Evolutionary conservation across 192 early-diverging fungal genomes (phyloP).

Genomic region (Spinellus fusiger): DNA sequence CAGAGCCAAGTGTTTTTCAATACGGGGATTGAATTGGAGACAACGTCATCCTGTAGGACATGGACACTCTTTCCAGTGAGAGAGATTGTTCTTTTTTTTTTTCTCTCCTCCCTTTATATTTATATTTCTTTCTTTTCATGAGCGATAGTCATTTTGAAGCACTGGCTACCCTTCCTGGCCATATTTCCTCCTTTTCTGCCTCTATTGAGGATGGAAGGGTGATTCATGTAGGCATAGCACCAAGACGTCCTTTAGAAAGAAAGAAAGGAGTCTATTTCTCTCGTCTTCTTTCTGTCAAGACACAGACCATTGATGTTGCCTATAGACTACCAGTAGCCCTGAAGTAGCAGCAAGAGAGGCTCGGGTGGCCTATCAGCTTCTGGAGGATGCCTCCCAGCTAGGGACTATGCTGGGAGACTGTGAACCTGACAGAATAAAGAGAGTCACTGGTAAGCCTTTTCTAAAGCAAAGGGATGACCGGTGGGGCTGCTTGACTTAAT

Average conservation of each 20-base stretch:
- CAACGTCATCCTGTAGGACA: background rate
- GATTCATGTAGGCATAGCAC: background rate
- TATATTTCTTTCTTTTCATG: background rate
- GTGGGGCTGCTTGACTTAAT: background rate
- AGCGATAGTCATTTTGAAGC: conserved; percentile 5
- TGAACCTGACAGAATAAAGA: conserved; percentile 10
- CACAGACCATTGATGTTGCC: background rate
- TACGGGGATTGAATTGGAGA: background rate
- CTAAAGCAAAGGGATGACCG: background rate
- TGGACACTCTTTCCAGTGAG: background rate
- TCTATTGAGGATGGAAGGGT: conserved; percentile 3
- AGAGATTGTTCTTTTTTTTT: background rate
- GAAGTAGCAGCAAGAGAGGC: conserved; percentile 2
- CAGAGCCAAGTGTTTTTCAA: background rate
- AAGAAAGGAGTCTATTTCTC: background rate
- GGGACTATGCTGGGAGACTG: background rate
- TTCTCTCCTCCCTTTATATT: background rate
- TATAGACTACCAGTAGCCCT: background rate
- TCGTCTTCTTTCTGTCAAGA: background rate
- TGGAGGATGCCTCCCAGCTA: conserved; percentile 4
- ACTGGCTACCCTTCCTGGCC: conserved; percentile 5
- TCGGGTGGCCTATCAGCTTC: conserved; percentile 7
- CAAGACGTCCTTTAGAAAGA: background rate
- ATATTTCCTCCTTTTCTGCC: conserved; percentile 9
- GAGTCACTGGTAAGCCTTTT: conserved; percentile 6